These are phyloP conservation scores for Phytophthora macrochlamydospora DNA, from an alignment of 352 stramenopile genomes.

Conservation along the genomic window DNA sequence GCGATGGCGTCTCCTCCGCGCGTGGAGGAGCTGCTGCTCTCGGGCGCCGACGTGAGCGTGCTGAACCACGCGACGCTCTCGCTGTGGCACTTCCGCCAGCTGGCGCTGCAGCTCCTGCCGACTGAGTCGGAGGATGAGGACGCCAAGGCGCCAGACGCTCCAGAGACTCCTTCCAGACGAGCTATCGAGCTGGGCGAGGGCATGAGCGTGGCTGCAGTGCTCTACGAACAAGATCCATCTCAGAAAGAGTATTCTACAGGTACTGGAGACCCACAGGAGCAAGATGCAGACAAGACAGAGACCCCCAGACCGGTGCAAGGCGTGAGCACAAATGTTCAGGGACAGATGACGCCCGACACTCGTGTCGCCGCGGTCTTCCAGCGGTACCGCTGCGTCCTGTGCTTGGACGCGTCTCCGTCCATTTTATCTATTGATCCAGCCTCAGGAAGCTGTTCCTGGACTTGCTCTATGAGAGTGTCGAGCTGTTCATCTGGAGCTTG, in stretches of 20 bases:
- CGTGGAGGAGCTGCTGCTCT: constrained; percentile 64
- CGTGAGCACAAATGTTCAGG: constrained; percentile 23
- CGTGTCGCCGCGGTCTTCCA: constrained; percentile 68
- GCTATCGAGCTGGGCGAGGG: constrained; percentile 65
- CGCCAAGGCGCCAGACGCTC: constrained; percentile 11
- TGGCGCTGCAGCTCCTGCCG: constrained; percentile 57
- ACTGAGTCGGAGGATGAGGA: constrained; percentile 24
- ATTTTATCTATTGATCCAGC: constrained; percentile 81
- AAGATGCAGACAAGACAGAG: constrained; percentile 17
- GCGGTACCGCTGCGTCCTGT: constrained; percentile 84
- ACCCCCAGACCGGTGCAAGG: constrained; percentile 12
- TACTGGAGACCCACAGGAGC: not conserved
- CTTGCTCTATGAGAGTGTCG: constrained; percentile 76
- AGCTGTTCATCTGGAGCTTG: constrained; percentile 80
- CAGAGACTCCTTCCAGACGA: constrained; percentile 1
- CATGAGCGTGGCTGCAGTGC: constrained; percentile 68
- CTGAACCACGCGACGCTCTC: constrained; percentile 79
- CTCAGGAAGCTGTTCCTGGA: constrained; percentile 79
- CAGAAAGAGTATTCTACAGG: constrained; percentile 3
- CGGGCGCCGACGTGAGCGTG: constrained; percentile 63
- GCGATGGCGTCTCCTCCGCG: constrained; percentile 25
- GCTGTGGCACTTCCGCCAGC: constrained; percentile 81
- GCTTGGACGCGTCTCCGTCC: constrained; percentile 84
- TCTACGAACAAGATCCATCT: constrained; percentile 22
- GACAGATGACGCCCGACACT: constrained; percentile 51